These are phyloP conservation scores for Groenewaldozyma auringiensis DNA, from an alignment of 1,139 yeast species.

Conservation along the genomic window DNA sequence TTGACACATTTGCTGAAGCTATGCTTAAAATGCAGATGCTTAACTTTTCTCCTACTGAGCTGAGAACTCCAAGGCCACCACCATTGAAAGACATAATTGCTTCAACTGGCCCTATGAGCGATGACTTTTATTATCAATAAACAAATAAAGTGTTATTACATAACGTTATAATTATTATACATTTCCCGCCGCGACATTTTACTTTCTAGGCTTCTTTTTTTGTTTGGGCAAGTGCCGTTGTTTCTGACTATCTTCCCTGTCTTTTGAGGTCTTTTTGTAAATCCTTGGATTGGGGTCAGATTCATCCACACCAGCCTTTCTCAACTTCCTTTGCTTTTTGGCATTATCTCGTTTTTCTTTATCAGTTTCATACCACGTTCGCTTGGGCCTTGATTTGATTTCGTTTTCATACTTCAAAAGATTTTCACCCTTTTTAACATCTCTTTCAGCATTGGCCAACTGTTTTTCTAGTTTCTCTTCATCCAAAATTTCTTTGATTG, in stretches of 20 bases:
- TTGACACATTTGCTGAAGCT: slow-evolving; percentile 49
- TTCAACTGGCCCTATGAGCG: slow-evolving; percentile 13
- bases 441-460: slow-evolving; percentile 82
- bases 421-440: slow-evolving; percentile 76
- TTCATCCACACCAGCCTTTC: slow-evolving; percentile 49
- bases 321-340: slow-evolving; percentile 49
- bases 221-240: slow-evolving; percentile 11
- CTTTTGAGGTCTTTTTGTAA: slow-evolving; percentile 28
- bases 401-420: slow-evolving; percentile 72
- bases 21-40: slow-evolving; percentile 62
- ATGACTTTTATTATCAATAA: slow-evolving; percentile 23
- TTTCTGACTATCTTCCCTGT: slow-evolving; percentile 20
- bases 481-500: slow-evolving; percentile 65
- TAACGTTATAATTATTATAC: too few species aligned
- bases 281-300: slow-evolving; percentile 19
- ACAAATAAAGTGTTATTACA: background rate
- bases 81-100: background rate
- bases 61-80: background rate
- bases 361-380: slow-evolving; percentile 93
- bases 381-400: slow-evolving; percentile 80
- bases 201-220: slow-evolving; percentile 8
- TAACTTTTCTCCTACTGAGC: slow-evolving; percentile 36
- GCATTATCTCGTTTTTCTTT: slow-evolving; percentile 43
- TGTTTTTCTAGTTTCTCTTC: slow-evolving; percentile 91
- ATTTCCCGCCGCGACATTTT: background rate